Evolutionary conservation across 352 stramenopile species (phyloP), one percentile per base, ranked within the genome.

Genomic region (Pythium guiyangense): DNA sequence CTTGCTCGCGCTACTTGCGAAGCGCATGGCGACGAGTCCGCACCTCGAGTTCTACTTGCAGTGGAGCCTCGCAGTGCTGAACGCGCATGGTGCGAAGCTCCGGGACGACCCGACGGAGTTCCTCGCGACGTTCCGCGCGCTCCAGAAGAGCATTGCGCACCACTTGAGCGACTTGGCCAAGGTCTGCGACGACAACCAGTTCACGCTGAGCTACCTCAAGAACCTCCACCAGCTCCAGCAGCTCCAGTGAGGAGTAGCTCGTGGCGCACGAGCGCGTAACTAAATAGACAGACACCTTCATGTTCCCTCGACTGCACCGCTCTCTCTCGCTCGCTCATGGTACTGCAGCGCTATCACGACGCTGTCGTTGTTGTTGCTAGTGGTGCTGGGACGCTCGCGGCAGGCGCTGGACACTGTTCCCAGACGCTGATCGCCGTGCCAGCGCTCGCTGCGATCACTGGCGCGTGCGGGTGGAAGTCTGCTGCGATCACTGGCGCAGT

Each of bases 1-100:
- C 11, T 62, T 99, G 29, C 77, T 99, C 52, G 73, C 94, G 61
- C 76, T 98, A 56, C 61, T 99, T 4, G 92, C 89, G 6, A 97
- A 98, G 70, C 85, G 88, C 43, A 88, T 99, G 63, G 83, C 91
- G 51, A 65, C 80, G 29, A 97, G 92, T 43, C 89, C 91, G n/a
- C 94, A 99, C 64, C 70, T 99, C 37, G 96, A 99, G 75, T 99
- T 98, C 67, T 98, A 98, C 69, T 67, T 99, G 39, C 84, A 96
- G 60, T 99, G 96, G 96, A 96, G 84, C 68, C 73, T 98, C 34
- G 81, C 92, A 48, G 69, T 99, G 39, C 80, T 99, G 20, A 97
- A 98, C 66, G 88, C 79, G 6, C 96, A 99, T 67, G 96, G 95
- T 26, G 71, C 83, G 42, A 88, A 84, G 53, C 60, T 98, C 27